Conservation (phyloP, 2,329 filamentous ascomycete species). For the Aspergillus sp. region DNA sequence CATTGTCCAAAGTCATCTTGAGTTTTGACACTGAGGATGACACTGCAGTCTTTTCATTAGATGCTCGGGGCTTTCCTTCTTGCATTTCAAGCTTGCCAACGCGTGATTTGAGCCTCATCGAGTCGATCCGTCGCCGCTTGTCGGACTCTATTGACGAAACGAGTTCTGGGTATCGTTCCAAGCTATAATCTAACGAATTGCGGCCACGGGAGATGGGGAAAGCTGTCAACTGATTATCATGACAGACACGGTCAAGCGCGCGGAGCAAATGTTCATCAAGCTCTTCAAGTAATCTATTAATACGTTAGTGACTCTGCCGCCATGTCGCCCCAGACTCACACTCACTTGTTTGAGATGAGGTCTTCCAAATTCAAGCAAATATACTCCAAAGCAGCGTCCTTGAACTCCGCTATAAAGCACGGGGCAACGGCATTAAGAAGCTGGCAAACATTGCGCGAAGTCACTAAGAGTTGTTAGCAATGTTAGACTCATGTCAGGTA, state of each 20-base stretch:
- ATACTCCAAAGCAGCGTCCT: constrained; percentile 85
- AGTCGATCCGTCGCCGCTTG: constrained; percentile 70
- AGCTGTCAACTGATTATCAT: constrained; percentile 78
- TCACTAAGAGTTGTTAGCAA: constrained; percentile 57
- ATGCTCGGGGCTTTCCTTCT: constrained; percentile 64
- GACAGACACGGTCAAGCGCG: constrained; percentile 80
- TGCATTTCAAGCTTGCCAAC: constrained; percentile 69
- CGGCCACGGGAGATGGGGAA: constrained; percentile 79
- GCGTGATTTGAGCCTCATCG: constrained; percentile 70
- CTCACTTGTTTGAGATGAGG: constrained; percentile 82
- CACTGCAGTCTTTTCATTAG: constrained; percentile 66
- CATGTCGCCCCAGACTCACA: not conserved
- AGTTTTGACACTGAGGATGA: constrained; percentile 50
- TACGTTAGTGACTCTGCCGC: constrained; percentile 19
- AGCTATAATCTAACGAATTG: constrained; percentile 62
- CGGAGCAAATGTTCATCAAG: constrained; percentile 81
- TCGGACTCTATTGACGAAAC: constrained; percentile 42
- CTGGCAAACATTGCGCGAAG: constrained; percentile 80
- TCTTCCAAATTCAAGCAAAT: constrained; percentile 88
- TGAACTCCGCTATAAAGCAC: constrained; percentile 82
- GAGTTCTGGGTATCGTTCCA: constrained; percentile 53
- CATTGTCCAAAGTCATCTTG: constrained; percentile 48
- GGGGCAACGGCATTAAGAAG: constrained; percentile 85
- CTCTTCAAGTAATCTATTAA: constrained; percentile 70
- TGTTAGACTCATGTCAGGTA: not conserved